Evolutionary conservation across 2,329 filamentous ascomycete genomes (phyloP).

Genomic region (Trichoderma arundinaceum): DNA sequence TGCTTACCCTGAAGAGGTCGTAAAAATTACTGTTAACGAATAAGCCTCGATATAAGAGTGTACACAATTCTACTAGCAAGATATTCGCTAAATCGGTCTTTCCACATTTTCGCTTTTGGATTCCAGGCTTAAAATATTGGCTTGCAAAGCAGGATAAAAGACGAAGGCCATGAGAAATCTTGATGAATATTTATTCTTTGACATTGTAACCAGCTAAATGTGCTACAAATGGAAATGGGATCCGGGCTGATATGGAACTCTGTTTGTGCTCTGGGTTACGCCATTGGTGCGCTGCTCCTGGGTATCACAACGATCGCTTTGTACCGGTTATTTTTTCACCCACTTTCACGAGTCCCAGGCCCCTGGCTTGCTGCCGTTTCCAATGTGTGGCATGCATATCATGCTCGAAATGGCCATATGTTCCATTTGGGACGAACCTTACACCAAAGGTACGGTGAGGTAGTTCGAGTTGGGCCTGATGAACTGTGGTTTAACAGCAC

Average conservation of each 20-base stretch:
- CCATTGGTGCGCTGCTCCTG: neutral
- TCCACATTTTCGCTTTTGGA: neutral
- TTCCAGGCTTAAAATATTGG: neutral
- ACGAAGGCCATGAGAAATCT: neutral
- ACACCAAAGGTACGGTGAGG: constrained; percentile 55
- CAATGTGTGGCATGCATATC: constrained; percentile 54
- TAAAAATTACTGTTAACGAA: neutral
- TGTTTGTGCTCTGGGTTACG: neutral
- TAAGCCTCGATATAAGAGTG: constrained; percentile 1
- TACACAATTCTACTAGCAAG: neutral
- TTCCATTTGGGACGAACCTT: constrained; percentile 50
- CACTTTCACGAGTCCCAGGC: constrained; percentile 53
- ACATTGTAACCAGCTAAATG: constrained; percentile 3
- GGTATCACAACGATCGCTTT: constrained; percentile 34
- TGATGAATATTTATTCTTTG: neutral
- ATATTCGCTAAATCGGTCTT: neutral
- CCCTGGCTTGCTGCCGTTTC: constrained; percentile 55
- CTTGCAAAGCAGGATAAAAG: neutral
- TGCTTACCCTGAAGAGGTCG: neutral
- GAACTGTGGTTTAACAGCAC: constrained; percentile 59
- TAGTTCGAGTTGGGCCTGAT: constrained; percentile 59
- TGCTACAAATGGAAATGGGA: constrained; percentile 13
- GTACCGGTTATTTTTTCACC: constrained; percentile 53
- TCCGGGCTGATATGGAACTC: constrained; percentile 23
- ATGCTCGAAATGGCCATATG: constrained; percentile 53